These are phyloP conservation scores for Globisporangium alternatum DNA, from an alignment of 352 stramenopile genomes.

Conservation along the genomic window DNA sequence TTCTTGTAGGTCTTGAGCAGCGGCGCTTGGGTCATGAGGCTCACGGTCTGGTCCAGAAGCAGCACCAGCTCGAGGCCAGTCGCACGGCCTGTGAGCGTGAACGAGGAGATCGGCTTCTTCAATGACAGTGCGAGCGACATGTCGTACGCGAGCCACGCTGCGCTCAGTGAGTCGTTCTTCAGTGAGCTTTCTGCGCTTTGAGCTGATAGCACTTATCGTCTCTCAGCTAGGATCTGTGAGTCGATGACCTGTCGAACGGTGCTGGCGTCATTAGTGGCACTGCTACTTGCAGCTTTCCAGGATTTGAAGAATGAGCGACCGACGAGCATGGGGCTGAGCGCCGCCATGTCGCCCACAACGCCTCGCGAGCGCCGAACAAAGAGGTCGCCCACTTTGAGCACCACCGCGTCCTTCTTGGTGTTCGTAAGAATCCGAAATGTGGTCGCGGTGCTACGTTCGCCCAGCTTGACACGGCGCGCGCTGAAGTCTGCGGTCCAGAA, in stretches of 20 bases:
- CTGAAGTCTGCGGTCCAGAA: background rate
- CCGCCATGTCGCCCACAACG: background rate
- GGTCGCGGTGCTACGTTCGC: background rate
- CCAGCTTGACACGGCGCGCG: background rate
- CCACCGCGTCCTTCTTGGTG: background rate
- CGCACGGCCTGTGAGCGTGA: conserved; percentile 1
- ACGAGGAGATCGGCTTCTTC: background rate
- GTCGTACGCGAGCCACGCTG: conserved; percentile 4
- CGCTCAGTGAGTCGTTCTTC: conserved; percentile 1
- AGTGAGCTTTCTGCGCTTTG: background rate
- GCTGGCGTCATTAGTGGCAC: background rate
- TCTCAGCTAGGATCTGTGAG: conserved; percentile 1
- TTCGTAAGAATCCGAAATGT: conserved; percentile 1
- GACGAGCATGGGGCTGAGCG: conserved; percentile 4
- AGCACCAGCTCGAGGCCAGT: background rate
- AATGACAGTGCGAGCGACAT: background rate
- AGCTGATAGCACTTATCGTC: background rate
- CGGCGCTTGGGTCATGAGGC: background rate
- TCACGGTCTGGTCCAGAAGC: background rate
- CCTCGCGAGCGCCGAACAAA: background rate
- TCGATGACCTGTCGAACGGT: background rate
- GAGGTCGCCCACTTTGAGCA: background rate
- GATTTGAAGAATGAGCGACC: background rate
- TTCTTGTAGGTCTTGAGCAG: background rate
- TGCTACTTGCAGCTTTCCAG: background rate